A percentile compares a stretch with the other conserved stretches of the same genome.
Conservation (phyloP, 768 basidiomycete genomes). For the Inosperma sp. region DNA sequence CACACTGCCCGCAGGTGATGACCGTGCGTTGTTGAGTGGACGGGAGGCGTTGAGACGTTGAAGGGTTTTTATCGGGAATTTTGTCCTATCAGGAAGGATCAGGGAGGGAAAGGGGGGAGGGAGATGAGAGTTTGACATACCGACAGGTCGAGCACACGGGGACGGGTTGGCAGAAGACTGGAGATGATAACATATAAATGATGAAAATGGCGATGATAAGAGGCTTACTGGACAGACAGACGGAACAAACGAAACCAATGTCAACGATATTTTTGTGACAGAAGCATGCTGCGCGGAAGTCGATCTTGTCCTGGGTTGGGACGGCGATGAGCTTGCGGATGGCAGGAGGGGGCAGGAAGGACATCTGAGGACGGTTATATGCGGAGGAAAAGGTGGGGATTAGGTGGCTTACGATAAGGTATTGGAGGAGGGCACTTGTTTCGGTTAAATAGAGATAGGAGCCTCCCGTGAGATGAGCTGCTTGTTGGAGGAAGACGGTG, state of each 20-base stretch:
- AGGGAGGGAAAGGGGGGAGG: conserved; percentile 10
- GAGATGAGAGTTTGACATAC: conserved; percentile 46
- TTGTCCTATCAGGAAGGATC: conserved; percentile 53
- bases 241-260: conserved; percentile 97
- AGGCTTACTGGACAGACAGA: conserved; percentile 86
- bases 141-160: conserved; percentile 94
- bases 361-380: conserved; percentile 56
- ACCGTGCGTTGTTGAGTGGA: conserved; percentile 30
- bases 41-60: conserved; percentile 70
- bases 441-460: conserved; percentile 84
- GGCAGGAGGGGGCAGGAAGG: conserved; percentile 53
- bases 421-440: conserved; percentile 85
- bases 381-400: conserved; percentile 2
- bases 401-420: conserved; percentile 57
- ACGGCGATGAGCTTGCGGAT: conserved; percentile 75
- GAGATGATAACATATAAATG: conserved; percentile 8
- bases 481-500: conserved; percentile 95
- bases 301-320: conserved; percentile 92
- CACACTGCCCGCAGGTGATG: conserved; percentile 20
- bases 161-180: conserved; percentile 92
- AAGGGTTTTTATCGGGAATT: conserved; percentile 91
- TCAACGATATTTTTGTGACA: conserved; percentile 98
- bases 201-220: conserved; percentile 15
- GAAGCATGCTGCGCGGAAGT: conserved; percentile 97
- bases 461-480: conserved; percentile 91